Base-by-base conservation (phyloP, 805 yeast species). In the Lipomyces sp. region DNA sequence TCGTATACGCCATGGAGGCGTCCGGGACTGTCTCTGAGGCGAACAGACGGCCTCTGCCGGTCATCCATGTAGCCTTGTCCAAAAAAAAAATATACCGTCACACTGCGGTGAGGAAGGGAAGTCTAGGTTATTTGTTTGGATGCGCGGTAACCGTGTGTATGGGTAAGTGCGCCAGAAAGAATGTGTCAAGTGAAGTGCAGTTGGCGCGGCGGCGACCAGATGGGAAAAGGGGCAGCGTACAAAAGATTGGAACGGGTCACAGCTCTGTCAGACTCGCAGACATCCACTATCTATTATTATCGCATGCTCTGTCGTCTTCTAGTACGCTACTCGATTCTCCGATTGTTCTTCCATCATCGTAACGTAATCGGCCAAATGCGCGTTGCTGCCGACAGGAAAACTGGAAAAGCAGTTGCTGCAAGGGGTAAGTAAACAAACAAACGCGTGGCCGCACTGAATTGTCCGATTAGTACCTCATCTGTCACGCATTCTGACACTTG, bases 31-130 rank as follows among this genome's bases (percentile, higher is more conserved):
- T 39, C 30, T 29, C 63, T 60, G 57, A 59, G 57, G 24, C 42
- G 60, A 24, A 50, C 24, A 2, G 58, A n/a, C 5, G 61, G 55
- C 42, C 58, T 8, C 62, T 48, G 48, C 42, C 60, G 63, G 54
- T 55, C 59, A 15, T 60, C 63, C 63, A 60, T 60, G 8, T 29
- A 3, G 39, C 15, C 39, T 37, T 37, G 39, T 37, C 39, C 35
- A 51, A 24, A 57, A 8, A 4, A 24, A 57, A 8, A 4, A 53
- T n/a, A n/a, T 11, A 45, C 37, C 55, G 32, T 5, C 45, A 15
- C 18, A 30, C 24, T 24, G 53, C 35, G 59, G 57, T 11, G 62
- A 29, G 18, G 55, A 24, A 15, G 62, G 24, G 51, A 56, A 15
- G 45, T 35, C 15, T 53, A 53, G 11, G 62, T 35, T 35, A 33